Base-by-base conservation (phyloP, 2,329 filamentous ascomycete genomes). In the Fusarium subtropicale region DNA sequence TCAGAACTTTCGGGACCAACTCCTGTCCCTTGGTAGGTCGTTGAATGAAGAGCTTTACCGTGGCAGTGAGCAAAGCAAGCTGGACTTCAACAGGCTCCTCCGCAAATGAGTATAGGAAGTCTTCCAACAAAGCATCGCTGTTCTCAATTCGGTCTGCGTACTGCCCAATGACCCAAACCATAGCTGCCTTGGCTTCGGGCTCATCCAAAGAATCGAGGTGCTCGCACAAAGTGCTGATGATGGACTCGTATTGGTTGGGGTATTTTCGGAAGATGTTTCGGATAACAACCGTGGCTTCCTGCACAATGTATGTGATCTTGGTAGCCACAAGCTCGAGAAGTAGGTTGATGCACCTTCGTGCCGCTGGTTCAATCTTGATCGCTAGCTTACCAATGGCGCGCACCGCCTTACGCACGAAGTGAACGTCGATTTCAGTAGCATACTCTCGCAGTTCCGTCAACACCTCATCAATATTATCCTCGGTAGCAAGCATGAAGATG, bases 261-360 rank as follows among this genome's bases (percentile, higher is more conserved):
- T 99, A 99, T 82, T 98, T 98, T 73, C 96, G 91, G 87, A 99
- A 99, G 76, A 99, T 99, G 79, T 99, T 99, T 71, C 94, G 92
- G 77, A 99, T 99, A 28, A 99, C 96, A 7, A 99, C 96, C 1
- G 96, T 99, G 18, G 96, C 96, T 83, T 99, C 96, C 81, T 99
- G 96, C 1, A 99, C 96, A 71, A 99, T 99, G 77, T 99, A 99
- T 1, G 94, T 97, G 56, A 99, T 91, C 81, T 98, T 98, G n/a
- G 96, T 98, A 30, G 94, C 91, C 47, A 99, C 96, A 41, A 99
- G 87, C 68, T 97, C 94, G 22, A 99, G 86, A 1, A 99, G 85
- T 8, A 97, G 91, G 76, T 95, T 94, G 78, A 99, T 99, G 81
- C 96, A 99, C 63, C 92, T 87, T 73, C 90, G 88, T 13, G 96